These are phyloP conservation scores for Ophiostoma quercus DNA, from an alignment of 2,329 filamentous ascomycete genomes.

Conservation along the genomic window DNA sequence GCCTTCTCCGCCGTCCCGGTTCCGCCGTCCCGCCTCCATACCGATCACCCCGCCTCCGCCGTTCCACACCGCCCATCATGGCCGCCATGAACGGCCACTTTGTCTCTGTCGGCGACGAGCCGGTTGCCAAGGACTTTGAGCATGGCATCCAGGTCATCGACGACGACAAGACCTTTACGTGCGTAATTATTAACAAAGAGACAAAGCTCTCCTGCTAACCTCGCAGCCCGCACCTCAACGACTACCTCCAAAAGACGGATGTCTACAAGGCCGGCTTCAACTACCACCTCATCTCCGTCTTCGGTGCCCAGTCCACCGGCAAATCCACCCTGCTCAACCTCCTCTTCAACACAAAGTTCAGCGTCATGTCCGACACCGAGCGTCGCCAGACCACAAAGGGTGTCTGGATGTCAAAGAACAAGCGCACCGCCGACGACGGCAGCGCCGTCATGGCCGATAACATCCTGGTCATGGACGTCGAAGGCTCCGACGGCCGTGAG, in stretches of 20 bases:
- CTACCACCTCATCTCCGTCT: constrained; percentile 98
- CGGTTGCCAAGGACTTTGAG: constrained; percentile 65
- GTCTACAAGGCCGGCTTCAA: constrained; percentile 91
- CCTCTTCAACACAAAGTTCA: constrained; percentile 92
- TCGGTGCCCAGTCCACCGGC: constrained; percentile 95
- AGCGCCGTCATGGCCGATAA: constrained; percentile 82
- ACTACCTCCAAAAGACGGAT: constrained; percentile 74
- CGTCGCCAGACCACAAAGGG: constrained; percentile 96
- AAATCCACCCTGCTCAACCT: constrained; percentile 96
- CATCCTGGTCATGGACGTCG: constrained; percentile 98
- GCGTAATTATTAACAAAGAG: too few relatives aligned
- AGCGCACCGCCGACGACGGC: constrained; percentile 49
- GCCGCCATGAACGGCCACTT: constrained; percentile 72
- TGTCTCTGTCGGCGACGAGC: constrained; percentile 63
- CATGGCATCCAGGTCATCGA: constrained; percentile 97
- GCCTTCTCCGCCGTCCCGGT: background rate
- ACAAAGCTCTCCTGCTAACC: too few relatives aligned
- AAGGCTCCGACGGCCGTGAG: constrained; percentile 94
- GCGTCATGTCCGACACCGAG: constrained; percentile 94
- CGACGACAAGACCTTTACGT: constrained; percentile 97
- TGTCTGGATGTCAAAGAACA: constrained; percentile 99
- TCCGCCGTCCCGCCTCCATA: background rate
- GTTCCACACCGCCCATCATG: constrained; percentile 15
- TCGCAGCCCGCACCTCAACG: constrained; percentile 65
- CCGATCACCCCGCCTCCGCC: constrained; percentile 8